A percentile compares a stretch with the other conserved stretches of the same genome.
Evolutionary conservation across 805 yeast species (phyloP).

Genomic region (Schizosaccharomyces cryophilus): DNA sequence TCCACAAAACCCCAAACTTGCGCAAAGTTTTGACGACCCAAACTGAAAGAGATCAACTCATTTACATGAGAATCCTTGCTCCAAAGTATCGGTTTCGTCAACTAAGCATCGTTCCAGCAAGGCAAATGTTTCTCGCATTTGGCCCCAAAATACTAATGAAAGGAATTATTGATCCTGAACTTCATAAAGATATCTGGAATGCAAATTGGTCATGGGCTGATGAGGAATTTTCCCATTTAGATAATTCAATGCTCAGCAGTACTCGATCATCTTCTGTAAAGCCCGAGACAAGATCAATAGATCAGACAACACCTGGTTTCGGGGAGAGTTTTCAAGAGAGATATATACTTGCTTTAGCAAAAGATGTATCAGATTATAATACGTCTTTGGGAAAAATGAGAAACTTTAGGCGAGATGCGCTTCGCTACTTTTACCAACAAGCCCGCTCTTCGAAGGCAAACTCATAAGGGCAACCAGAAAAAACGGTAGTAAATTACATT

Average conservation of each 20-base stretch:
- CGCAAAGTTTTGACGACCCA: slow-evolving; percentile 17
- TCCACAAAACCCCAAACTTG: slow-evolving; percentile 19
- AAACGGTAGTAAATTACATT: too few relatives aligned
- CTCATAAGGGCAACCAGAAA: too few relatives aligned
- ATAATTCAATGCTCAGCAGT: slow-evolving; percentile 18
- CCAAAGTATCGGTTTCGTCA: slow-evolving; percentile 14
- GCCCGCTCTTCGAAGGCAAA: too few relatives aligned
- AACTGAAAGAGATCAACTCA: slow-evolving; percentile 18
- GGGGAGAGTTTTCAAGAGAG: neutral
- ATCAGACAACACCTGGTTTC: neutral
- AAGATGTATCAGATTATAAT: too few relatives aligned
- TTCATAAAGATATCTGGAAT: neutral
- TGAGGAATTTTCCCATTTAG: slow-evolving; percentile 34
- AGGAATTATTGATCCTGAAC: slow-evolving; percentile 15
- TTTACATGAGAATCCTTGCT: slow-evolving; percentile 13
- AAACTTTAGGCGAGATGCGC: too few relatives aligned
- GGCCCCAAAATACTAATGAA: slow-evolving; percentile 24
- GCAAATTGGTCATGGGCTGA: slow-evolving; percentile 15
- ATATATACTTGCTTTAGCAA: neutral
- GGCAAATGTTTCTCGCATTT: slow-evolving; percentile 23
- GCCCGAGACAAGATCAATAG: neutral
- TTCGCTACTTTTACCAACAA: too few relatives aligned
- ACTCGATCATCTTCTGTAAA: neutral
- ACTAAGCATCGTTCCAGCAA: slow-evolving; percentile 19
- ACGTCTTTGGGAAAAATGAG: too few relatives aligned